phyloP scores from a whole-genome alignment of 2,329 filamentous ascomycete species.

The Verticillium isaacii region DNA sequence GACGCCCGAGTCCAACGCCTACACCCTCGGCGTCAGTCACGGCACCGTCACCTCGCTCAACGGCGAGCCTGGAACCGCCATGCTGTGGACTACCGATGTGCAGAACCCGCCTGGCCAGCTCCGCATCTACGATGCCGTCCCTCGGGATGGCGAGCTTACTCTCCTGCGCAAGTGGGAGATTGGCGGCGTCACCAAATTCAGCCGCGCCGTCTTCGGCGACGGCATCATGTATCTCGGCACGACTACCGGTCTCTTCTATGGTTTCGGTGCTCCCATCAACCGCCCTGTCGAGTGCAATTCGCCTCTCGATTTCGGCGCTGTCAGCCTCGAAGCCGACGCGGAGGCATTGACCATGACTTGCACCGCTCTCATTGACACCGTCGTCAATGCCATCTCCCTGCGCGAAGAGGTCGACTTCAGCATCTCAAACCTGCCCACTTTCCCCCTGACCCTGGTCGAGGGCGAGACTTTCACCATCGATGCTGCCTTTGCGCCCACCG shows the following conservation, averaged over 20 bases:
- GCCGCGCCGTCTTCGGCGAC: conserved; percentile 52
- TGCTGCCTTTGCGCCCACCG: conserved; percentile 37
- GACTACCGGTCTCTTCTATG: conserved; percentile 45
- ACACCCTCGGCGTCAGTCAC: conserved; percentile 50
- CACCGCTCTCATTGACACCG: conserved; percentile 37
- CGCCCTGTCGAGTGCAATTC: conserved; percentile 48
- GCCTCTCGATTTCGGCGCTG: conserved; percentile 40
- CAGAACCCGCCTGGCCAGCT: conserved; percentile 40
- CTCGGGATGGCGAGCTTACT: conserved; percentile 37
- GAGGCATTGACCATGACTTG: conserved; percentile 36
- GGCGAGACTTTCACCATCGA: conserved; percentile 37
- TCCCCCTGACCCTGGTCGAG: conserved; percentile 22
- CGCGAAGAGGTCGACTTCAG: conserved; percentile 27
- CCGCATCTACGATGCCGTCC: conserved; percentile 48
- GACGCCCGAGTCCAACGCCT: conserved; percentile 43
- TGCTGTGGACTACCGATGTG: conserved; percentile 53
- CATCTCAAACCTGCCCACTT: conserved; percentile 27
- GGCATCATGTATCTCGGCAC: conserved; percentile 51
- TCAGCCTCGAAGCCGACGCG: conserved; percentile 26
- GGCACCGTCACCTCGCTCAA: conserved; percentile 52
- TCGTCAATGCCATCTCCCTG: conserved; percentile 32
- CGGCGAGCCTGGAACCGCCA: conserved; percentile 47
- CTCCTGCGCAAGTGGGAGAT: conserved; percentile 47
- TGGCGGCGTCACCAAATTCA: conserved; percentile 50
- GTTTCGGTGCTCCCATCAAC: conserved; percentile 51